Conservation (phyloP, 129 eudicot species). For the Arctium minus region DNA sequence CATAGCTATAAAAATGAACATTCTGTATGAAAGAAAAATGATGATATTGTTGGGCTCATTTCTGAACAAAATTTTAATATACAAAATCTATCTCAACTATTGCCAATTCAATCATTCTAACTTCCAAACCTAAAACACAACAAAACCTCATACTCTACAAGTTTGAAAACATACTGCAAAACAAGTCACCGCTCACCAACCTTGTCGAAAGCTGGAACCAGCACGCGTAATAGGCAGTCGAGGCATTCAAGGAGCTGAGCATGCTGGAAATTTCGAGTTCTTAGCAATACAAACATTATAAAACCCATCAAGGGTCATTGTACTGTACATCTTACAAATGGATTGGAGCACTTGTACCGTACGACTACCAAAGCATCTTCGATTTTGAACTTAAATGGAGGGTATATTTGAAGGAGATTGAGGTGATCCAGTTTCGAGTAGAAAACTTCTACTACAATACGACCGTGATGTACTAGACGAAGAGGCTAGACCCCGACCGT, state of each 20-base stretch:
- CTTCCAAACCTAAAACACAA: background rate
- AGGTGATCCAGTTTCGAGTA: conserved; percentile 75
- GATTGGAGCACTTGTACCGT: background rate
- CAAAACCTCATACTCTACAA: background rate
- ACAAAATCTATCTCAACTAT: conserved; percentile 15
- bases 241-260: background rate
- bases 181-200: background rate
- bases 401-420: conserved; percentile 63
- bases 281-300: background rate
- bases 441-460: conserved; percentile 80
- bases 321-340: background rate
- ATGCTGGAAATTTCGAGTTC: background rate
- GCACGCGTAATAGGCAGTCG: background rate
- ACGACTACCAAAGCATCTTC: conserved; percentile 1
- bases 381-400: conserved; percentile 30
- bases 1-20: background rate
- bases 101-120: background rate
- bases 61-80: background rate
- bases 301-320: background rate
- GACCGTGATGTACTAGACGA: conserved; percentile 89
- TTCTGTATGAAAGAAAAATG: background rate
- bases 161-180: background rate
- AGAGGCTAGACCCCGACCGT: conserved; percentile 69
- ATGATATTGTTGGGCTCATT: background rate
- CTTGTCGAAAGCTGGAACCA: background rate